Conservation (phyloP, 495 filamentous ascomycete species). For the Talaromyces thailandensis region DNA sequence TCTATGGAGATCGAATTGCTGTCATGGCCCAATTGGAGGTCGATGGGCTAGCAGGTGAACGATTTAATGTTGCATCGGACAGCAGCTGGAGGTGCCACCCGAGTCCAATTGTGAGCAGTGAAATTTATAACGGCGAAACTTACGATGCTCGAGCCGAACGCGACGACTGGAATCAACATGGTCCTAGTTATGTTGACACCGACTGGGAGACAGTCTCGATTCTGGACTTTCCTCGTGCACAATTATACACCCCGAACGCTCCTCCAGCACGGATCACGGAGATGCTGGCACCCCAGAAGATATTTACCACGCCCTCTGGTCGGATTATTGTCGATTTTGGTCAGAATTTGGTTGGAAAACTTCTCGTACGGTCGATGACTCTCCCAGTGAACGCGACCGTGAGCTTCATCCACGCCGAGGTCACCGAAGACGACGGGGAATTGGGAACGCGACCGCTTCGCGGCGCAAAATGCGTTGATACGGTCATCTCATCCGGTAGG, state of each 20-base stretch:
- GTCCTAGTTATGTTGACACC: constrained; percentile 3
- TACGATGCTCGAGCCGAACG: constrained; percentile 32
- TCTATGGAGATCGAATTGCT: constrained; percentile 39
- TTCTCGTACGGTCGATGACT: constrained; percentile 8
- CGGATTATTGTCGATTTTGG: constrained; percentile 46
- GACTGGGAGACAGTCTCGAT: constrained; percentile 11
- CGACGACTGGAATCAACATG: constrained; percentile 12
- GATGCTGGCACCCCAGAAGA: constrained; percentile 24
- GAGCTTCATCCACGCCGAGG: constrained; percentile 40
- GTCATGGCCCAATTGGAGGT: constrained; percentile 37
- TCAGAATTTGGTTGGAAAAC: constrained; percentile 45
- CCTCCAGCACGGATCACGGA: constrained; percentile 32
- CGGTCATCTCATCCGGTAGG: constrained; percentile 20
- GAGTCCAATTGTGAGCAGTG: constrained; percentile 33
- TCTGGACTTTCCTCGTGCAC: constrained; percentile 16
- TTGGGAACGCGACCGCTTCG: constrained; percentile 40
- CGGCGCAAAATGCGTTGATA: constrained; percentile 34
- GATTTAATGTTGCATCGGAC: constrained; percentile 27
- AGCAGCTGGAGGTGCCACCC: constrained; percentile 29
- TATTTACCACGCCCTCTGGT: constrained; percentile 34
- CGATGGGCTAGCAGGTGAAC: constrained; percentile 12
- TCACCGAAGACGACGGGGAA: constrained; percentile 36
- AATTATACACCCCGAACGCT: constrained; percentile 28
- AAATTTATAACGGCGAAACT: constrained; percentile 46
- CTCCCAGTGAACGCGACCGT: neutral